Conservation (phyloP, 345 rosid species). For the Viola odorata region DNA sequence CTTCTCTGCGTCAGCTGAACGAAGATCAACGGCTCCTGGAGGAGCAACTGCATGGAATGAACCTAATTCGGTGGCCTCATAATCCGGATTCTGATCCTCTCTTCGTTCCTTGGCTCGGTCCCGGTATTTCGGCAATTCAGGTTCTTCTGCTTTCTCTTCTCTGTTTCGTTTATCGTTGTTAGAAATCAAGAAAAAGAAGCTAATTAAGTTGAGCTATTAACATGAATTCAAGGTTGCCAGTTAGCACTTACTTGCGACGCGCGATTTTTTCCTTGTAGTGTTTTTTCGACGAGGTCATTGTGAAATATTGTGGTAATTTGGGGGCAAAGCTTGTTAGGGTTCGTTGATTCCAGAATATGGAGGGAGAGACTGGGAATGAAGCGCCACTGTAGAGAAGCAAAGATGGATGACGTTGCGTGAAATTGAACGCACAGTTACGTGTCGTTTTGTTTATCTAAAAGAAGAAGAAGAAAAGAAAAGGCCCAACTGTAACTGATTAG, state of each 20-base stretch:
- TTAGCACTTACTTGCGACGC: conserved; percentile 60
- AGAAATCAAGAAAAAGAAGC: neutral
- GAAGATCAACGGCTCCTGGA: conserved; percentile 73
- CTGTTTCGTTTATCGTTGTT: conserved; percentile 27
- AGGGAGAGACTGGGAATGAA: neutral
- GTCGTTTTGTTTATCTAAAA: no score
- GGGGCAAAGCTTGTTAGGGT: neutral
- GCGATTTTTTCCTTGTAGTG: conserved; percentile 75
- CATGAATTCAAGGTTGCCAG: neutral
- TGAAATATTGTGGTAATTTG: neutral
- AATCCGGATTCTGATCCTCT: conserved; percentile 96
- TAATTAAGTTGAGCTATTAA: neutral
- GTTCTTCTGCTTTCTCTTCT: conserved; percentile 86
- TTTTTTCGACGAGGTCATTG: conserved; percentile 66
- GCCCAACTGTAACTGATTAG: neutral
- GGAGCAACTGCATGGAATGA: conserved; percentile 98
- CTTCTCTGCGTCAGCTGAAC: conserved; percentile 72
- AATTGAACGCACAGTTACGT: no score
- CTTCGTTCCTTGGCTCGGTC: conserved; percentile 97
- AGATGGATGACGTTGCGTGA: no score
- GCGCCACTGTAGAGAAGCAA: no score
- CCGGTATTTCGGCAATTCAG: conserved; percentile 69
- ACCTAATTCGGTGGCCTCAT: conserved; percentile 72
- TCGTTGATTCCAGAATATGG: neutral
- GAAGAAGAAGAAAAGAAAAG: neutral